A percentile compares a stretch with the other conserved stretches of the same genome.
Conservation (phyloP, 805 yeast species). For the Candida jianshihensis region DNA sequence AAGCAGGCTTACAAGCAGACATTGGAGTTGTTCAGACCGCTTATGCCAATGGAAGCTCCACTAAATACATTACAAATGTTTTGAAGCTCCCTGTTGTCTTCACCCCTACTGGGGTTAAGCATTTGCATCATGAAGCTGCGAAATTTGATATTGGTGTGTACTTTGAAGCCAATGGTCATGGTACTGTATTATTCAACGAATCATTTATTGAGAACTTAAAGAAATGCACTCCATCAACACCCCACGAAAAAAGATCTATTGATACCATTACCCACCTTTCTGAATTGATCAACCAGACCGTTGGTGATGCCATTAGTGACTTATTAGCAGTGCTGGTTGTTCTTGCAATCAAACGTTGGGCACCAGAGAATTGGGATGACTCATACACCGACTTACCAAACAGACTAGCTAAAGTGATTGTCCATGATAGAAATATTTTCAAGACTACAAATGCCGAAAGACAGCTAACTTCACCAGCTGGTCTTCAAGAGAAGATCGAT, state of each 20-base stretch:
- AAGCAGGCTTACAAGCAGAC: conserved; percentile 31
- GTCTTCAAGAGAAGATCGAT: conserved; percentile 72
- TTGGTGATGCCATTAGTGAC: conserved; percentile 98
- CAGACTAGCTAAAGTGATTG: conserved; percentile 71
- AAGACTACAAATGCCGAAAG: conserved; percentile 90
- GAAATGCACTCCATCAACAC: conserved; percentile 29
- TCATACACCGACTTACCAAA: conserved; percentile 86
- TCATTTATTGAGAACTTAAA: conserved; percentile 35
- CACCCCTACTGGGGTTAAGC: conserved; percentile 95
- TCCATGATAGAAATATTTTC: conserved; percentile 72
- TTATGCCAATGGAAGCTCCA: conserved; percentile 92
- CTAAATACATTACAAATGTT: conserved; percentile 54
- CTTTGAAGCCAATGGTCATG: conserved; percentile 99
- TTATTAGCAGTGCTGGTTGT: conserved; percentile 70
- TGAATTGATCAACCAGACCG: conserved; percentile 85
- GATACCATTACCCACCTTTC: conserved; percentile 53
- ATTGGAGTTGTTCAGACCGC: conserved; percentile 96
- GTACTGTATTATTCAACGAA: conserved; percentile 80
- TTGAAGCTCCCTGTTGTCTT: conserved; percentile 75
- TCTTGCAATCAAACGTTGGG: conserved; percentile 44
- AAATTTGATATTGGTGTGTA: conserved; percentile 87
- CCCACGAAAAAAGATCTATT: conserved; percentile 42
- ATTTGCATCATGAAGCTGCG: conserved; percentile 85
- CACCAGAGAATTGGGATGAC: conserved; percentile 67
- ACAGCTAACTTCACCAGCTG: conserved; percentile 65